A percentile compares a stretch with the other conserved stretches of the same genome.
phyloP scores from a whole-genome alignment of 2,329 filamentous ascomycete genomes.

The Blastomyces gilchristii region DNA sequence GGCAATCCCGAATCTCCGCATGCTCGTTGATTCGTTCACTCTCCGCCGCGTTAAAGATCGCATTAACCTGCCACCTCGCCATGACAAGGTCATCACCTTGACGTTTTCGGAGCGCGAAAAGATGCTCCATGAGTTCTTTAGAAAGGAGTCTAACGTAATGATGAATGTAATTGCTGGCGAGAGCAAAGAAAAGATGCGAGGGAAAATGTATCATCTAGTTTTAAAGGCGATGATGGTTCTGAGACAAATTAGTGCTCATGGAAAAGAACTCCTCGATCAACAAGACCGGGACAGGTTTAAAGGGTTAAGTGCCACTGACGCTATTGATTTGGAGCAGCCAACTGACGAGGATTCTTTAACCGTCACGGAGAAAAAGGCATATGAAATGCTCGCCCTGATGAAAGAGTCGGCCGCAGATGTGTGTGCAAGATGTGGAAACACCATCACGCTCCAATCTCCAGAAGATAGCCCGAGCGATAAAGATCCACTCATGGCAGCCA shows the following conservation, averaged over 20 bases:
- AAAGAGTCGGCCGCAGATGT: constrained; percentile 66
- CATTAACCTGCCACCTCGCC: constrained; percentile 66
- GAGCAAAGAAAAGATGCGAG: constrained; percentile 59
- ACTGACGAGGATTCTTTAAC: constrained; percentile 48
- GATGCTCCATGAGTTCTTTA: constrained; percentile 73
- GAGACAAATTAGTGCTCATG: constrained; percentile 83
- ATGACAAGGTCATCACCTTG: constrained; percentile 62
- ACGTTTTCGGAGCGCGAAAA: constrained; percentile 67
- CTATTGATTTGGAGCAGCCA: constrained; percentile 81
- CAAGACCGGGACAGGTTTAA: constrained; percentile 72
- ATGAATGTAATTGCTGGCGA: constrained; percentile 63
- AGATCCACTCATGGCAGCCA: constrained; percentile 50
- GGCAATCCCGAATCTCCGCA: constrained; percentile 58
- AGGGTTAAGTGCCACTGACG: constrained; percentile 70
- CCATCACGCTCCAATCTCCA: constrained; percentile 41
- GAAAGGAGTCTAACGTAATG: constrained; percentile 67
- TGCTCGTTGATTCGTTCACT: constrained; percentile 90
- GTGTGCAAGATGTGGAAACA: constrained; percentile 60
- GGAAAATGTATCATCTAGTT: constrained; percentile 87
- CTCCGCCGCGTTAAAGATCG: constrained; percentile 84
- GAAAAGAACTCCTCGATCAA: constrained; percentile 77
- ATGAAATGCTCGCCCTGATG: constrained; percentile 77
- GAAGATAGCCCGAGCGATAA: constrained; percentile 44
- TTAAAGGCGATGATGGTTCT: constrained; percentile 83
- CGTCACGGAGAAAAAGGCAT: constrained; percentile 62